Evolutionary conservation across 2,329 filamentous ascomycete species (phyloP), one percentile per base, ranked within the genome.

Genomic region (Huntiella abstrusa): DNA sequence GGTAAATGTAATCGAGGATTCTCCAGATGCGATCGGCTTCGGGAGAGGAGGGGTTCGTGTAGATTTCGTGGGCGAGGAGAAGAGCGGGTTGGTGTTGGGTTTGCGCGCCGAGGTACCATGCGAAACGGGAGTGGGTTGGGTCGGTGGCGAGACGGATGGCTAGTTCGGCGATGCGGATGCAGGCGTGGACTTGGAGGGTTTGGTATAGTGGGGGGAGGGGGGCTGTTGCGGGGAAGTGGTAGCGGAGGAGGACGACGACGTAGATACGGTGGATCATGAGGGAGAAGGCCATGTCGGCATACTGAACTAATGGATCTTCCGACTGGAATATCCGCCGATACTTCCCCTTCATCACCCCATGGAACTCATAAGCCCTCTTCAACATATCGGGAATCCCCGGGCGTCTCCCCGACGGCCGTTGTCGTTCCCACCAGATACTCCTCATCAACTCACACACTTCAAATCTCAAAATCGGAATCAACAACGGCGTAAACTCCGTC

Each of bases 371-470:
- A 41, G 83, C 73, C 56, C 80, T 81, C 46, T 69, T 66, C 16
- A 87, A 65, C 32, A 82, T 67, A 2, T 71, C 67, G 0, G 77
- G 80, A 42, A 84, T 61, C 12, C 68, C 73, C 34, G 71, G 71
- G 56, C 71, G 72, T 53, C 71, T 70, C 43, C 64, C 66, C 53
- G 83, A 76, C 10, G 84, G 62, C 46, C 73, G 70, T 17, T 75
- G 68, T 38, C 80, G 68, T 56, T 85, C 80, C n/a, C 70, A 62
- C 77, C 78, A 83, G 43, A 83, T 66, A 46, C 70, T 66, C 11
- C 80, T 73, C 59, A 77, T 75, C 68, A 85, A 79, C 58, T 85
- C 80, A 55, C 75, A 77, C 56, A 75, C 73, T 57, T 85, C 80
- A 52, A 83, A 80, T 1, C 81, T 72, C 53, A 86, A 78, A 6